Base-by-base conservation (phyloP, 805 yeast species). In the Saturnispora dispora region DNA sequence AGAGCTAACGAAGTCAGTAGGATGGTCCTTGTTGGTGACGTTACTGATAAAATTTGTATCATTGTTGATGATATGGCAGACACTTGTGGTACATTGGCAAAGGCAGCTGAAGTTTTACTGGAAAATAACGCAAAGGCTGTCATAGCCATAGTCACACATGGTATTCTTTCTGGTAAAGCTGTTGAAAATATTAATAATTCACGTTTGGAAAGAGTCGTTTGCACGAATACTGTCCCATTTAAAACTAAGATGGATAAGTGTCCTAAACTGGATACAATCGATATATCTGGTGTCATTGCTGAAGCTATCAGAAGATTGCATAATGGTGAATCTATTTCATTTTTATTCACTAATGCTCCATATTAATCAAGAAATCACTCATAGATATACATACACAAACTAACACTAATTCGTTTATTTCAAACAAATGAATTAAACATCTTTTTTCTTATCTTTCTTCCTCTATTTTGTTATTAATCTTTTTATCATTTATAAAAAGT, bases 31-130 rank as follows among this genome's bases (percentile, higher is more conserved):
- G 95, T 86, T 47, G 95, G 95, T 62, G 93, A 86, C 69, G 95
- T 86, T 36, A 70, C 82, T 3, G 83, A 78, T 54, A 85, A 85
- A 66, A 74, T 81, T 47, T 86, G 93, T 71, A 72, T 86, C 51
- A 78, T 86, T 59, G 87, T 86, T 44, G 95, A 86, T 69, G 95
- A 86, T 66, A 86, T 86, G 89, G 93, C 93, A 45, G 95, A 86
- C 65, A 86, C 95, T 20, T 86, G 95, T 70, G 95, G 93, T 55
- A 86, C 95, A 18, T 70, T 86, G 56, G 86, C 83, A 50, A 86
- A 85, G 67, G 93, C 93, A 37, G 87, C 89, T 22, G 91, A 86
- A 56, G 79, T 83, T 13, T 71, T 86, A 51, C 63, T 85, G 53
- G 82, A 78, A 27, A 81, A 85, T 60, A 76, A 77, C 33, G 93